phyloP scores from a whole-genome alignment of 768 basidiomycete genomes.

The Cystofilobasidium ferigula region DNA sequence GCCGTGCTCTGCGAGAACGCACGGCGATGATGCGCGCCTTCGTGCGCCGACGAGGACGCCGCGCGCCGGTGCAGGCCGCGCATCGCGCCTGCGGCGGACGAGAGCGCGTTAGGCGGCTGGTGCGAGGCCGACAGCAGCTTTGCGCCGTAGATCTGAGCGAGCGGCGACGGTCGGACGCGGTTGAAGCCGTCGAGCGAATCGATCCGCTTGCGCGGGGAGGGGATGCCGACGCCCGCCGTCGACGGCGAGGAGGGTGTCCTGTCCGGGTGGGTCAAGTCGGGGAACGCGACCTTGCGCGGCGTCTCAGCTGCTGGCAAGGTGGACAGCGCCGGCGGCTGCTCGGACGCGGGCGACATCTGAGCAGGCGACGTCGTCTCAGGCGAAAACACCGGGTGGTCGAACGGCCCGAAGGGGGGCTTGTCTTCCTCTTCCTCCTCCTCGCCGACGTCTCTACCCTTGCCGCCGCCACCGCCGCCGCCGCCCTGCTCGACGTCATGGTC shows the following conservation, averaged over 20 bases:
- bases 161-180: slow-evolving; percentile 14
- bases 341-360: neutral
- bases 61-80: slow-evolving; percentile 9
- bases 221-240: slow-evolving; percentile 16
- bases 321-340: neutral
- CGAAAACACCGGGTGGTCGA: neutral
- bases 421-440: no score
- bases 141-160: slow-evolving; percentile 20
- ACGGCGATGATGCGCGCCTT: neutral
- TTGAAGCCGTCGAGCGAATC: slow-evolving; percentile 17
- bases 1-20: neutral
- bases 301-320: neutral
- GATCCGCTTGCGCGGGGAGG: slow-evolving; percentile 13
- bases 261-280: neutral
- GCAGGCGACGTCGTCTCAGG: slow-evolving; percentile 4
- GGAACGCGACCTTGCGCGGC: slow-evolving; percentile 1
- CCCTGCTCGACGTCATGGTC: slow-evolving; percentile 13
- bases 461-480: no score
- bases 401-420: neutral
- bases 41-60: slow-evolving; percentile 8
- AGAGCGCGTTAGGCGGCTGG: neutral
- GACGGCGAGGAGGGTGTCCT: neutral
- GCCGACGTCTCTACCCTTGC: no score
- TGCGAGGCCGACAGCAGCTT: slow-evolving; percentile 3
- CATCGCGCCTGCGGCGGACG: neutral